Percentiles rank a stretch among this genome's conserved stretches.
Conservation (phyloP, 2,329 filamentous ascomycete genomes). For the Paramyrothecium roridum region DNA sequence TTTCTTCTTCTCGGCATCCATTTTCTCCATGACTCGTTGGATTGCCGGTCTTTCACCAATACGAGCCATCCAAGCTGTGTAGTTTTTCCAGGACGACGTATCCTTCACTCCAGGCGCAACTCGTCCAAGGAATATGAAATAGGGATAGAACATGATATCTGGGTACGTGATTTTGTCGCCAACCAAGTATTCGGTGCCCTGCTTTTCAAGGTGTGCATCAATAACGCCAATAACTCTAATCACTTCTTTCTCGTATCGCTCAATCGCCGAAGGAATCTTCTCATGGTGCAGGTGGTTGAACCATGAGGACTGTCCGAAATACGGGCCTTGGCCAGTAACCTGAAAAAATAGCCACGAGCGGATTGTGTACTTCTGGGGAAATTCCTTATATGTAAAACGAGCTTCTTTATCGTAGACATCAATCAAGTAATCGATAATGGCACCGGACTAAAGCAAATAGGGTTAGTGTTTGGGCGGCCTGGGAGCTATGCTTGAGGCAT, state of each 20-base stretch:
- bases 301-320: constrained; percentile 37
- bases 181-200: constrained; percentile 28
- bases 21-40: no score
- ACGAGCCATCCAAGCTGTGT: not conserved
- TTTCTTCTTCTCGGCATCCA: no score
- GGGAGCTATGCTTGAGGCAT: no score
- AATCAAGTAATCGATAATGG: constrained; percentile 16
- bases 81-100: not conserved
- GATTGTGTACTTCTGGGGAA: not conserved
- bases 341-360: constrained; percentile 2
- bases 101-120: not conserved
- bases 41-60: no score
- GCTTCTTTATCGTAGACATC: constrained; percentile 13
- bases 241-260: constrained; percentile 45
- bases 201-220: constrained; percentile 30
- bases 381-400: constrained; percentile 4
- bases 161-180: constrained; percentile 38
- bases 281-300: constrained; percentile 35
- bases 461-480: not conserved
- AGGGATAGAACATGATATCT: constrained; percentile 33
- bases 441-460: constrained; percentile 3
- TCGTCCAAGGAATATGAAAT: not conserved
- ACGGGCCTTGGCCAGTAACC: constrained; percentile 39
- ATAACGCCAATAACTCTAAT: constrained; percentile 41
- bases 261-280: constrained; percentile 35